phyloP scores from a whole-genome alignment of 441 rosid species.

The Euphorbia corollata region DNA sequence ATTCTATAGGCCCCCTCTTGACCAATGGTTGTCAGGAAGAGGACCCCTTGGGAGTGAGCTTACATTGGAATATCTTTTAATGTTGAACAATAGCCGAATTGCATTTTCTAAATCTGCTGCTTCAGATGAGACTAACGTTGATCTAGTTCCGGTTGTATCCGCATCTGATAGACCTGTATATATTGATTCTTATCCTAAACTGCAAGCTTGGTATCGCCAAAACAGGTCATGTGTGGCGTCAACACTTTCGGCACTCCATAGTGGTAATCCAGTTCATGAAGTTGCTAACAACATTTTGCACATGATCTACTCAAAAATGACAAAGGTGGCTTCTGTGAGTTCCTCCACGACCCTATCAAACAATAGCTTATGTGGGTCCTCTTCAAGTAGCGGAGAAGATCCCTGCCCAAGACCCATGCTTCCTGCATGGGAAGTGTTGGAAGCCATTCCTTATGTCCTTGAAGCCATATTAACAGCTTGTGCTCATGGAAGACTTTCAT shows the following conservation, averaged over 20 bases:
- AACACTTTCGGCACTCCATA: constrained; percentile 38
- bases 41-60: constrained; percentile 42
- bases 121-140: constrained; percentile 23
- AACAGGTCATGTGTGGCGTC: constrained; percentile 52
- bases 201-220: constrained; percentile 62
- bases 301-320: constrained; percentile 54
- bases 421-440: constrained; percentile 69
- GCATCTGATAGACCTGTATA: constrained; percentile 34
- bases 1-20: constrained; percentile 54
- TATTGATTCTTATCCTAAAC: constrained; percentile 46
- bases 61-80: constrained; percentile 49
- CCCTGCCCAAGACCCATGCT: constrained; percentile 42
- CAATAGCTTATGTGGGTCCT: constrained; percentile 33
- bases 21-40: constrained; percentile 31
- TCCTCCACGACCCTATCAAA: constrained; percentile 35
- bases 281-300: constrained; percentile 47
- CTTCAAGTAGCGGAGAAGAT: constrained; percentile 37
- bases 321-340: constrained; percentile 30
- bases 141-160: constrained; percentile 20
- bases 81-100: constrained; percentile 38
- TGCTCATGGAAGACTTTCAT: constrained; percentile 58
- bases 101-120: constrained; percentile 23
- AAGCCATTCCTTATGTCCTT: constrained; percentile 58
- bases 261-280: constrained; percentile 52
- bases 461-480: constrained; percentile 66